Percentiles rank a stretch among this genome's conserved stretches.
These are phyloP conservation scores for Castanopsis chinensis DNA, from an alignment of 306 rosid genomes.

Conservation along the genomic window DNA sequence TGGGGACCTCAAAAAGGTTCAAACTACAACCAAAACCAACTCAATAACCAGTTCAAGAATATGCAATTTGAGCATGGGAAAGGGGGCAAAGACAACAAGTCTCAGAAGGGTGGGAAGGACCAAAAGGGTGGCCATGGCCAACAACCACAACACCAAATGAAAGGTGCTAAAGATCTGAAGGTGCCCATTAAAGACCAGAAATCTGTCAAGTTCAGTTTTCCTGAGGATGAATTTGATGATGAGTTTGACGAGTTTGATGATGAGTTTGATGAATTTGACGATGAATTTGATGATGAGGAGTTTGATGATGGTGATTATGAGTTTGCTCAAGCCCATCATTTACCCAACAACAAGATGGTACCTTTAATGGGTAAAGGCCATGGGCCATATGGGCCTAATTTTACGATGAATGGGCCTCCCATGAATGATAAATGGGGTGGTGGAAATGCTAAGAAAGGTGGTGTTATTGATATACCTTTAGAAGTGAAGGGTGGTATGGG, in stretches of 20 bases:
- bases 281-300: slow-evolving; percentile 37
- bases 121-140: slow-evolving; percentile 44
- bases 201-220: slow-evolving; percentile 65
- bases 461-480: slow-evolving; percentile 55
- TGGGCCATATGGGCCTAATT: slow-evolving; percentile 57
- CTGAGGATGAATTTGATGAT: slow-evolving; percentile 54
- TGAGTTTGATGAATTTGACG: slow-evolving; percentile 33
- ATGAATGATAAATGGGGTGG: slow-evolving; percentile 53
- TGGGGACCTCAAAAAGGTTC: slow-evolving; percentile 57
- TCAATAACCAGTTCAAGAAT: slow-evolving; percentile 64
- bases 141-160: slow-evolving; percentile 43
- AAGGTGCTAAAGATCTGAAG: slow-evolving; percentile 42
- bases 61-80: slow-evolving; percentile 43
- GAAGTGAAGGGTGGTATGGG: slow-evolving; percentile 49
- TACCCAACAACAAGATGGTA: slow-evolving; percentile 37
- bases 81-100: slow-evolving; percentile 48
- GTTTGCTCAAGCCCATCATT: slow-evolving; percentile 43
- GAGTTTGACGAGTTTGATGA: slow-evolving; percentile 56
- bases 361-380: slow-evolving; percentile 41
- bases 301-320: slow-evolving; percentile 34
- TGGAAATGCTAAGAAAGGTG: slow-evolving; percentile 60
- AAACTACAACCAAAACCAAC: slow-evolving; percentile 36
- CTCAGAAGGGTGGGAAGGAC: slow-evolving; percentile 47
- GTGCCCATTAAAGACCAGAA: slow-evolving; percentile 49
- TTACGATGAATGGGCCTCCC: slow-evolving; percentile 46